Evolutionary conservation across 2,329 filamentous ascomycete species (phyloP), one percentile per base, ranked within the genome.

Genomic region (Nemania diffusa): DNA sequence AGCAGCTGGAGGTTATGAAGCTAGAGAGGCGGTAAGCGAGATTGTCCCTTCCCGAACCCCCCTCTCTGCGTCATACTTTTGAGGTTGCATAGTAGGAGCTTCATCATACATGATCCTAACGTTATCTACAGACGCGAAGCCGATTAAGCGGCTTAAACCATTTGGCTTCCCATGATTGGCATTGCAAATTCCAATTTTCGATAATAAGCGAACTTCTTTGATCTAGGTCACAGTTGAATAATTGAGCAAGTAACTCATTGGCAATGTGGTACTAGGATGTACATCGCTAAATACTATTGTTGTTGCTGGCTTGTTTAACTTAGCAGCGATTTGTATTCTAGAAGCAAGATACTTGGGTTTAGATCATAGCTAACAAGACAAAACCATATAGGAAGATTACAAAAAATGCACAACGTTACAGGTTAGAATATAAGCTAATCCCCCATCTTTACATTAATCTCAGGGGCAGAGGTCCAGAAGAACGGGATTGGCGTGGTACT

Each of bases 101-200:
- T 46, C 17, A 13, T 34, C 27, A 9, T 22, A 11, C 26, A 34
- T 63, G 55, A 51, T 46, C 48, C 59, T 42, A 55, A 26, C 22
- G 17, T 9, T 67, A 60, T 67, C 46, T 56, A 59, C 64, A 56
- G 42, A 55, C 37, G 55, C 22, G 26, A 24, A 57, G 44, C 34
- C 50, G 42, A 26, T 64, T 57, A n/a, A 59, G 37, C 44, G 20
- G 34, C 17, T 60, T 59, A 50, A 29, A 46, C 50, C 8, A 55
- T 48, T 9, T 24, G 22, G 24, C 55, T 26, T 2, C 20, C 26
- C 32, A 57, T 32, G 11, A 22, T 46, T 11, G 13, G 29, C 7
- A 50, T 40, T 51, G 11, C 11, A 13, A 8, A 48, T 32, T 48
- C 57, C 29, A 46, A 17, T 52, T 40, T 13, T 57, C 22, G 26